Evolutionary conservation across 2,329 filamentous ascomycete species (phyloP).

Genomic region (Xylaria sp.): DNA sequence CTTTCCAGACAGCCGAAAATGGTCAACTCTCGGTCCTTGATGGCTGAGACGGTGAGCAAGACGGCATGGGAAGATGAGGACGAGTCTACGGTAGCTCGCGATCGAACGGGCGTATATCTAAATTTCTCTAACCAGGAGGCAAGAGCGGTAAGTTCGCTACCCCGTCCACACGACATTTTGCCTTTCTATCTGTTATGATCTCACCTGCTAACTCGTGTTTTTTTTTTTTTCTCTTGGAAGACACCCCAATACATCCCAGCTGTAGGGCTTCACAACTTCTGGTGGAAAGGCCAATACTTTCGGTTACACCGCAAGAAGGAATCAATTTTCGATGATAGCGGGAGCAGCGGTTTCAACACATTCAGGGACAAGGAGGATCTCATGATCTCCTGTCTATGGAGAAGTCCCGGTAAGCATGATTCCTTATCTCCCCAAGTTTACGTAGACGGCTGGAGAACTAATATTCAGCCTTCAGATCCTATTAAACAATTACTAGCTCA

Average conservation of each 20-base stretch:
- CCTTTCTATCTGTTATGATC: background rate
- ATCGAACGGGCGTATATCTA: constrained; percentile 57
- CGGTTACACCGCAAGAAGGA: constrained; percentile 60
- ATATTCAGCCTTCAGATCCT: constrained; percentile 52
- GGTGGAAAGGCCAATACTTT: constrained; percentile 65
- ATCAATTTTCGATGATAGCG: constrained; percentile 53
- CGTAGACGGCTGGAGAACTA: background rate
- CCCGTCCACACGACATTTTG: no score
- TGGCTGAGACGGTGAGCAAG: constrained; percentile 65
- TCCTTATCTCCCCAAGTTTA: background rate
- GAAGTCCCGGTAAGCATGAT: constrained; percentile 51
- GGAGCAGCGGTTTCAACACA: constrained; percentile 49
- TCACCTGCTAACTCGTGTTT: constrained; percentile 19
- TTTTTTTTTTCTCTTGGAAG: no score
- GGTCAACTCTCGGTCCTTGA: constrained; percentile 62
- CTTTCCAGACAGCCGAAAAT: constrained; percentile 64
- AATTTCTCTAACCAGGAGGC: constrained; percentile 70
- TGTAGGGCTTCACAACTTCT: constrained; percentile 64
- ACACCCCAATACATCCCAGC: constrained; percentile 66
- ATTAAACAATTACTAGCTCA: constrained; percentile 67
- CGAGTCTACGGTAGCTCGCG: constrained; percentile 48
- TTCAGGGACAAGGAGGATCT: constrained; percentile 65
- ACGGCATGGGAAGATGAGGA: constrained; percentile 63
- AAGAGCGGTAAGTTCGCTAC: constrained; percentile 55
- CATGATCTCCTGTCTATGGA: constrained; percentile 65